Conservation (phyloP, 1,284 basidiomycete species). For the Apiotrichum montevideense region DNA sequence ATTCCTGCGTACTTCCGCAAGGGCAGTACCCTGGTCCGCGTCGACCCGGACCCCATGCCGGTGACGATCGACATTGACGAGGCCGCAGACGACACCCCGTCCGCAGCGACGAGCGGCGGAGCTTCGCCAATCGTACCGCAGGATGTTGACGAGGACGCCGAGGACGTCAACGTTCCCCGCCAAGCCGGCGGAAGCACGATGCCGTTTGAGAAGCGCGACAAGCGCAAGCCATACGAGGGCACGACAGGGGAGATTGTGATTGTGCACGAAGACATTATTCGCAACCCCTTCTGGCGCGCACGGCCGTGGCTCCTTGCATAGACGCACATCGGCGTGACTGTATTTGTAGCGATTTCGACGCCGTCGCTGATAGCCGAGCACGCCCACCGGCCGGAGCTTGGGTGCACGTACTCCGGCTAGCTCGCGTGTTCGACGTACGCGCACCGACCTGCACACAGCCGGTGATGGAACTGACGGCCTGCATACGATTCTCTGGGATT, state of each 20-base stretch:
- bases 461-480: too few relatives aligned
- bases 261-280: slow-evolving; percentile 74
- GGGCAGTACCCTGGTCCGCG: slow-evolving; percentile 74
- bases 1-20: slow-evolving; percentile 71
- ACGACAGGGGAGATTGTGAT: slow-evolving; percentile 53
- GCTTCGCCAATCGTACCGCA: too few relatives aligned
- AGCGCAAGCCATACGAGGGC: slow-evolving; percentile 42
- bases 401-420: too few relatives aligned
- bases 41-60: slow-evolving; percentile 10
- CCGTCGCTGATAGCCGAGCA: too few relatives aligned
- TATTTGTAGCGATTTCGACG: not conserved
- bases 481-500: too few relatives aligned
- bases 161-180: not conserved
- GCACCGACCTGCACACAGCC: too few relatives aligned
- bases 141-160: not conserved
- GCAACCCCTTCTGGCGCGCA: slow-evolving; percentile 67
- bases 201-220: slow-evolving; percentile 40
- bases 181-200: not conserved
- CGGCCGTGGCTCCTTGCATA: slow-evolving; percentile 45
- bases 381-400: not conserved
- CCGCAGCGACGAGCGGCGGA: too few relatives aligned
- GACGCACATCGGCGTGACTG: not conserved
- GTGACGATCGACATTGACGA: slow-evolving; percentile 3
- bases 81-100: not conserved
- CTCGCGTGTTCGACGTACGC: too few relatives aligned